Evolutionary conservation across 2,329 filamentous ascomycete genomes (phyloP), one percentile per base, ranked within the genome.

Genomic region (Chaetomium sp.): DNA sequence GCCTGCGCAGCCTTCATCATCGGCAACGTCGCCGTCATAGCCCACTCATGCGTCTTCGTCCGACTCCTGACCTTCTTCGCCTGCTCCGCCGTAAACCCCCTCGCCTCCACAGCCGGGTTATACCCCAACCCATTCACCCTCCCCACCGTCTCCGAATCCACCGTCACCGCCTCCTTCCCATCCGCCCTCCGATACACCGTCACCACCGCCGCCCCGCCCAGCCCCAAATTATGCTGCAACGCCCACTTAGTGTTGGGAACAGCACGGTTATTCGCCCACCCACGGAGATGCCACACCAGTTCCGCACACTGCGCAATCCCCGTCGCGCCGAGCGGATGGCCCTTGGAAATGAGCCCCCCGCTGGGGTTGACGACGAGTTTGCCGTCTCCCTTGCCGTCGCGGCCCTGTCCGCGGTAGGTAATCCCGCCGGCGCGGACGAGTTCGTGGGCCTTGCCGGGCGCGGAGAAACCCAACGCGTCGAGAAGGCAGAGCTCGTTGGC

Each of bases 301-400:
- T 97, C 92, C 5, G 92, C 89, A 69, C 91, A 96, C 74, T 97
- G 92, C 10, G 92, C 94, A 52, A 97, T 80, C n/a, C 94, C 92
- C 0, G 90, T 95, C 0, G 92, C 92, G 37, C 92, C 92, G 4
- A 97, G 84, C 0, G 94, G 92, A 71, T 97, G 92, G 42, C 92
- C 94, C 77, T 97, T 97, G 60, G 88, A 94, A 67, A 97, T 97
- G 55, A 97, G 81, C 1, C 94, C 94, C 44, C 92, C 94, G 0
- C 89, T 95, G 1, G 92, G 92, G 73, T 97, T 97, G 70, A 97
- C 82, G 59, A 97, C 81, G 69, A 89, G 84, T 66, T 82, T 80
- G 47, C 88, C 84, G 53, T 91, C 91, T 47, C 88, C 84, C 66
- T 82, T 80, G 47, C 88, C 84, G 53, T 91, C 91, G 47, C 88